Evolutionary conservation across 768 basidiomycete genomes (phyloP).

Genomic region (Kwoniella sp.): DNA sequence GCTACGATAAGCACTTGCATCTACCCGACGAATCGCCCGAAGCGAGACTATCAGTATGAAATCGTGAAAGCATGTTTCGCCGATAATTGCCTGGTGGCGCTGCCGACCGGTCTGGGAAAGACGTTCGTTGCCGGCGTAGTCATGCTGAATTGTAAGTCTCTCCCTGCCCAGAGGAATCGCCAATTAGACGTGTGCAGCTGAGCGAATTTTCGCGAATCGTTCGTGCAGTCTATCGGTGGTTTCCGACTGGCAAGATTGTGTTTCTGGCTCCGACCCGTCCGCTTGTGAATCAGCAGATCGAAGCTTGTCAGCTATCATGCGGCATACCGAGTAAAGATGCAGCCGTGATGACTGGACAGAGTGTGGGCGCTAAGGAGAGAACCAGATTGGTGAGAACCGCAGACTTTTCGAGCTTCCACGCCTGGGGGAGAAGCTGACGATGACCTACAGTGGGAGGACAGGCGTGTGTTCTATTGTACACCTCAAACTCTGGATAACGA

Average conservation of each 20-base stretch:
- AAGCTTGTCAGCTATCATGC: conserved; percentile 87
- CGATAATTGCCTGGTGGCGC: conserved; percentile 88
- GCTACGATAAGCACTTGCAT: conserved; percentile 71
- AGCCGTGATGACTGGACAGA: conserved; percentile 79
- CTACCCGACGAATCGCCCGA: conserved; percentile 82
- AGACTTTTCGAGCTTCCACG: neutral
- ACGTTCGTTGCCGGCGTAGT: conserved; percentile 96
- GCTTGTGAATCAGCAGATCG: conserved; percentile 90
- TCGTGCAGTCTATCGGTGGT: conserved; percentile 56
- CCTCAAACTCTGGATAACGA: conserved; percentile 94
- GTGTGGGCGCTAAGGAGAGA: conserved; percentile 35
- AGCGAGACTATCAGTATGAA: conserved; percentile 92
- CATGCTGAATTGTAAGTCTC: conserved; percentile 82
- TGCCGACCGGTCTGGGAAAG: conserved; percentile 96
- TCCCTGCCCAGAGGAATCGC: too few species aligned
- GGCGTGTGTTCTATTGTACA: conserved; percentile 88
- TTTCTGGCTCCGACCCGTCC: conserved; percentile 97
- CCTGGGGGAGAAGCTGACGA: conserved; percentile 3
- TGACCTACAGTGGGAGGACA: conserved; percentile 45
- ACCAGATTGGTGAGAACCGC: conserved; percentile 28
- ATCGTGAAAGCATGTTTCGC: conserved; percentile 83
- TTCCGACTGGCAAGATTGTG: conserved; percentile 64
- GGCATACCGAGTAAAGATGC: conserved; percentile 88
- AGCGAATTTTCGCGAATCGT: neutral
- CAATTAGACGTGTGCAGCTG: conserved; percentile 1